These are phyloP conservation scores for Claviceps maximensis DNA, from an alignment of 2,329 filamentous ascomycete species.

Conservation along the genomic window DNA sequence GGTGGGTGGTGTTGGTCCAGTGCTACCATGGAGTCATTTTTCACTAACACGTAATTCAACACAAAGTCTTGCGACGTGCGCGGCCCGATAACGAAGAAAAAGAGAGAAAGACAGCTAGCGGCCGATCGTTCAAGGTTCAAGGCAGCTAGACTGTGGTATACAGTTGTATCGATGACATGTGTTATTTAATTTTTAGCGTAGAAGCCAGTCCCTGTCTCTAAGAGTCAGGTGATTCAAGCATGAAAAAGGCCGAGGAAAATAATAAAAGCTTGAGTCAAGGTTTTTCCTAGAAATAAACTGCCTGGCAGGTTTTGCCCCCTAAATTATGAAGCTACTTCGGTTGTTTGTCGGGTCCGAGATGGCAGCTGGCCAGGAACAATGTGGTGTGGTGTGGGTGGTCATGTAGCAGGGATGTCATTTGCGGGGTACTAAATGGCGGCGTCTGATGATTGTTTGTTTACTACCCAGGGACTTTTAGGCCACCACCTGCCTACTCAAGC, in stretches of 20 bases:
- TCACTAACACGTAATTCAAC: conserved; percentile 5
- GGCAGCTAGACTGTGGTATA: conserved; percentile 14
- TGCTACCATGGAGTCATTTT: neutral
- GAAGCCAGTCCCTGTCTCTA: neutral
- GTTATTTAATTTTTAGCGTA: neutral
- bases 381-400: neutral
- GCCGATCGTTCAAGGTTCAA: conserved; percentile 68
- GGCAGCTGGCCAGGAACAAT: neutral
- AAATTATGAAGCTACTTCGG: neutral
- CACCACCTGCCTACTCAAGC: neutral
- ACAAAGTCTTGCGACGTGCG: conserved; percentile 78
- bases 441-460: neutral
- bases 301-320: neutral
- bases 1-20: conserved; percentile 43
- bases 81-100: conserved; percentile 93
- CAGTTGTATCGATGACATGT: neutral
- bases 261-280: neutral
- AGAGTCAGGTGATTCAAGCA: neutral
- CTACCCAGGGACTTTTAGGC: too few relatives aligned
- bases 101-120: conserved; percentile 95
- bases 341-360: neutral
- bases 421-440: neutral
- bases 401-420: neutral
- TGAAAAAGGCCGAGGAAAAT: neutral
- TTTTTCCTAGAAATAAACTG: neutral